Conservation (phyloP, 2,329 filamentous ascomycete genomes). For the Xylariales sp. region DNA sequence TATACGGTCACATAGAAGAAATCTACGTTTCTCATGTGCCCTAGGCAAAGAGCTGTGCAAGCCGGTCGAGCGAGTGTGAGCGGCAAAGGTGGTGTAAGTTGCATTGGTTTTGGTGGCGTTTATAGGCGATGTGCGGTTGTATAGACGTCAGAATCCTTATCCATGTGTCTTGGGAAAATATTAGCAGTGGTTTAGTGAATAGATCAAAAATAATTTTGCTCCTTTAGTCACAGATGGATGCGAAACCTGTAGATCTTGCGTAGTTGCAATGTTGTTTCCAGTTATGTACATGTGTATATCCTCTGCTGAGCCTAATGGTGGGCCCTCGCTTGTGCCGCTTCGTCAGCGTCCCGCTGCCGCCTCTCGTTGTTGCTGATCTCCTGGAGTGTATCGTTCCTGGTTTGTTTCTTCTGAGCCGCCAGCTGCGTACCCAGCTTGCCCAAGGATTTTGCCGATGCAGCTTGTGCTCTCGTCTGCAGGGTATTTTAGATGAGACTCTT, state of each 20-base stretch:
- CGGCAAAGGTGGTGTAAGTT: neutral
- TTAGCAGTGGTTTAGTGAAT: neutral
- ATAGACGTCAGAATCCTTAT: neutral
- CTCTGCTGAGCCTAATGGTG: constrained; percentile 61
- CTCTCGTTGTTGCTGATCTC: constrained; percentile 75
- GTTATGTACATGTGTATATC: neutral
- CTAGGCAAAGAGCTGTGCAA: neutral
- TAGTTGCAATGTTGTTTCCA: neutral
- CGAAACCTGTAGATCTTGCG: neutral
- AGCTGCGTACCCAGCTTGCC: constrained; percentile 79
- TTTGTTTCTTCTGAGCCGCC: constrained; percentile 80
- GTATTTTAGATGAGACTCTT: constrained; percentile 17
- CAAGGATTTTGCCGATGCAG: constrained; percentile 63
- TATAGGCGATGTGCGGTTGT: constrained; percentile 11
- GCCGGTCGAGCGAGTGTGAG: neutral
- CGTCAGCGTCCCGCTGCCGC: constrained; percentile 74
- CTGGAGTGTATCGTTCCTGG: constrained; percentile 73
- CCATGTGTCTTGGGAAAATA: constrained; percentile 3
- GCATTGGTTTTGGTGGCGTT: constrained; percentile 20
- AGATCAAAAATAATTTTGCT: neutral
- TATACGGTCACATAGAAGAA: constrained; percentile 81
- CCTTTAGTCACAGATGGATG: neutral
- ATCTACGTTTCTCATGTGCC: neutral
- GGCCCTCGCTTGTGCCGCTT: constrained; percentile 64
- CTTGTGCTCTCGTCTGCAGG: constrained; percentile 73